A percentile compares a stretch with the other conserved stretches of the same genome.
phyloP scores from a whole-genome alignment of 805 yeast species.

The Starmera quercuum region DNA sequence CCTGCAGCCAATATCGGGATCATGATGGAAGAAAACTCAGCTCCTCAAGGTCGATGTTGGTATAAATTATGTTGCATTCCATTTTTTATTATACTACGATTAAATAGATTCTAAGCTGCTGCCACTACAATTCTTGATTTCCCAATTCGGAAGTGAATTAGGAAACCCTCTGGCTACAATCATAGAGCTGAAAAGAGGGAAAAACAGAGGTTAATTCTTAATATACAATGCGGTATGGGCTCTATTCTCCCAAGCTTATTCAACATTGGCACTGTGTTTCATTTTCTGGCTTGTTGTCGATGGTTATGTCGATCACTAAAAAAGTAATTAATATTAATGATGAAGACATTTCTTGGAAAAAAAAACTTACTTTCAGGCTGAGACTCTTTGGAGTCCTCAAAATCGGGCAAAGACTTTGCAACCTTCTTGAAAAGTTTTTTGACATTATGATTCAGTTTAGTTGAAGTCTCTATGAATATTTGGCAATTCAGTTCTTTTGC shows the following conservation, averaged over 20 bases:
- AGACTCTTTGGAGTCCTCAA: slow-evolving; percentile 31
- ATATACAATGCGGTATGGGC: no score
- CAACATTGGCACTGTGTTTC: slow-evolving; percentile 19
- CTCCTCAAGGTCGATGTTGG: no score
- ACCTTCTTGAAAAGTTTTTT: slow-evolving; percentile 83
- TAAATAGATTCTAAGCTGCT: no score
- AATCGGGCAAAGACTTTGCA: slow-evolving; percentile 87
- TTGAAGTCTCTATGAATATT: slow-evolving; percentile 85
- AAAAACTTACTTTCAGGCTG: slow-evolving; percentile 13
- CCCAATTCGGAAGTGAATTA: no score
- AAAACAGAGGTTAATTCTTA: no score
- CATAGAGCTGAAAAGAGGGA: neutral
- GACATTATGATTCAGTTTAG: slow-evolving; percentile 92
- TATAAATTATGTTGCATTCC: no score
- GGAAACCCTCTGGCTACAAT: neutral
- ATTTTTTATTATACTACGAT: no score
- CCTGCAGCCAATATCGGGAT: no score
- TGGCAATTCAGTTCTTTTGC: slow-evolving; percentile 67
- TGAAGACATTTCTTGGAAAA: neutral
- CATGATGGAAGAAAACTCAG: no score
- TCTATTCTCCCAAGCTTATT: neutral
- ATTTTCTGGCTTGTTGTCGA: slow-evolving; percentile 13
- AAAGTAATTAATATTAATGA: slow-evolving; percentile 8
- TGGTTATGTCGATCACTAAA: slow-evolving; percentile 18
- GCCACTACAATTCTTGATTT: no score